These are phyloP conservation scores for Chaetomium sp. DNA, from an alignment of 2,329 filamentous ascomycete genomes.

Conservation along the genomic window DNA sequence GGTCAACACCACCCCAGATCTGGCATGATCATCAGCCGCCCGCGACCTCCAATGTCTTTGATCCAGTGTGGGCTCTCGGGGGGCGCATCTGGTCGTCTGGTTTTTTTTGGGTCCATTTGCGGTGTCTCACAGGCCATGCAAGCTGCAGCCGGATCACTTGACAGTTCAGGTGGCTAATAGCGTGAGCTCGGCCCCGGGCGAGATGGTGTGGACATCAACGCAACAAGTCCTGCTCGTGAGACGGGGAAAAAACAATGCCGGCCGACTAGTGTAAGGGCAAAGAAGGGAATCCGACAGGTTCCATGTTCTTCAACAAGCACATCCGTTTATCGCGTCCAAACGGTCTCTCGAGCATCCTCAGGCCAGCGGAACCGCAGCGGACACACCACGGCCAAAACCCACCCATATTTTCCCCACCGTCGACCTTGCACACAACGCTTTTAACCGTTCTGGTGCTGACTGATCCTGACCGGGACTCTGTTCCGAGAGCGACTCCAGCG, in stretches of 20 bases:
- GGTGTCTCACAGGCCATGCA: conserved; percentile 21
- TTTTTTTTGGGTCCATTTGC: conserved; percentile 7
- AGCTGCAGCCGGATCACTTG: conserved; percentile 25
- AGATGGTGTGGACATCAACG: conserved; percentile 16
- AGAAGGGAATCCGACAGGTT: too few species aligned
- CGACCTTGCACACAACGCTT: too few species aligned
- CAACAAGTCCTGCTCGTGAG: not conserved
- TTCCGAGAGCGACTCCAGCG: too few species aligned
- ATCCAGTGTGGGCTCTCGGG: conserved; percentile 5
- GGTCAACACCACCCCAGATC: not conserved
- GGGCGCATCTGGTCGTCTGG: not conserved
- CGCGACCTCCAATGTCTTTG: conserved; percentile 6
- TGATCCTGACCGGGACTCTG: too few species aligned
- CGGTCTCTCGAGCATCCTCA: too few species aligned
- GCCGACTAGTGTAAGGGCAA: too few species aligned
- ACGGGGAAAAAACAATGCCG: not conserved
- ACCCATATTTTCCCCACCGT: too few species aligned
- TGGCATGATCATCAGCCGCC: conserved; percentile 12
- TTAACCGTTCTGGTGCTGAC: too few species aligned
- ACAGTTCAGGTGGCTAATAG: conserved; percentile 21
- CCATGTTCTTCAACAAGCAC: too few species aligned
- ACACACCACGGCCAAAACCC: too few species aligned
- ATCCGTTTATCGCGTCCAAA: too few species aligned
- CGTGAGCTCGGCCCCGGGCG: conserved; percentile 16
- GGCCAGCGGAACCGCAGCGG: too few species aligned